phyloP scores from a whole-genome alignment of 2,329 filamentous ascomycete genomes.

The Scedosporium apiospermum region DNA sequence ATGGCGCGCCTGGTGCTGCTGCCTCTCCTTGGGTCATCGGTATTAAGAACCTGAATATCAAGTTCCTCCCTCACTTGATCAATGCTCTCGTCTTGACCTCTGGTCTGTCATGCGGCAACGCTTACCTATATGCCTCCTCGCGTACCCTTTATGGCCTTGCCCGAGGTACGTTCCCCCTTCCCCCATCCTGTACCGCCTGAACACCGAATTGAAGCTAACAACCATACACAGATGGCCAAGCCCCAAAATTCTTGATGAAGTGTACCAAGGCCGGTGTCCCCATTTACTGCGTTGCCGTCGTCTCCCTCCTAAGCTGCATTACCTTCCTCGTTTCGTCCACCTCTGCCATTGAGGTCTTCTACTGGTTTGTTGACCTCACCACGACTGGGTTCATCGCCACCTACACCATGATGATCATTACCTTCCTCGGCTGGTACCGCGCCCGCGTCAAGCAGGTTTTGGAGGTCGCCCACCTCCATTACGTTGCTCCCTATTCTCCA shows the following conservation, averaged over 20 bases:
- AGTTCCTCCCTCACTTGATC: no score
- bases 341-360: slow-evolving; percentile 38
- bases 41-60: no score
- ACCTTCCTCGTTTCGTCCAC: slow-evolving; percentile 42
- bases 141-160: slow-evolving; percentile 42
- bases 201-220: no score
- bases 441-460: slow-evolving; percentile 43
- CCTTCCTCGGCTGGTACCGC: slow-evolving; percentile 37
- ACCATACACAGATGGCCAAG: no score
- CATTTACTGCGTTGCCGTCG: slow-evolving; percentile 18
- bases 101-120: slow-evolving; percentile 38
- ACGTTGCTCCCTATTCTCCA: no score
- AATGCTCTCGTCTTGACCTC: slow-evolving; percentile 10
- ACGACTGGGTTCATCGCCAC: slow-evolving; percentile 52
- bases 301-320: slow-evolving; percentile 43
- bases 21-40: no score
- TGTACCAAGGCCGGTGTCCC: no score
- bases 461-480: slow-evolving; percentile 25
- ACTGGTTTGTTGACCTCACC: slow-evolving; percentile 46
- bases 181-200: background rate
- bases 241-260: no score
- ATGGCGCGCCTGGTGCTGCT: no score
- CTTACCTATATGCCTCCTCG: slow-evolving; percentile 41
- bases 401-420: slow-evolving; percentile 44
- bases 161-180: slow-evolving; percentile 33